A percentile compares a stretch with the other conserved stretches of the same genome.
Conservation (phyloP, 805 yeast species). For the Yarrowia yakushimensis region DNA sequence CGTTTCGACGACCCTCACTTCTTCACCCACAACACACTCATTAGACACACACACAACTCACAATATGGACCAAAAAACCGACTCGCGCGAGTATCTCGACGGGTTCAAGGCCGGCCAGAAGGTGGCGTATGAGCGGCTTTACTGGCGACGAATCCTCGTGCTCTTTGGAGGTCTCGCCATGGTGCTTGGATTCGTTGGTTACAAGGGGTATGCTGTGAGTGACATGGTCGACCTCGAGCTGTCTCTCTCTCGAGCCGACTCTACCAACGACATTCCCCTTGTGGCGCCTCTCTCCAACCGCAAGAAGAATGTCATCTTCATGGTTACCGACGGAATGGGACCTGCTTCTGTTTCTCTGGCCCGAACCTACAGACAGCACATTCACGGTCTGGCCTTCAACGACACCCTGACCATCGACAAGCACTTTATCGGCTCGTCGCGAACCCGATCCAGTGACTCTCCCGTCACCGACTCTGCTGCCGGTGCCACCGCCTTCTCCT, state of each 20-base stretch:
- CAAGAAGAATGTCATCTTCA: slow-evolving; percentile 75
- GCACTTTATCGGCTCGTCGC: slow-evolving; percentile 73
- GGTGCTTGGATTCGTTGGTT: slow-evolving; percentile 9
- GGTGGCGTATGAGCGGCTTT: slow-evolving; percentile 21
- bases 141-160: slow-evolving; percentile 22
- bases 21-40: neutral
- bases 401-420: slow-evolving; percentile 62
- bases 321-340: slow-evolving; percentile 96
- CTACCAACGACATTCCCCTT: neutral
- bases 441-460: slow-evolving; percentile 76
- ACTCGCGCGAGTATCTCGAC: slow-evolving; percentile 20
- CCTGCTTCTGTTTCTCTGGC: slow-evolving; percentile 82
- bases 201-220: neutral
- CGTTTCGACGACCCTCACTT: neutral
- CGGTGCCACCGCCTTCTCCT: slow-evolving; percentile 91
- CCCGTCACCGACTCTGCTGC: slow-evolving; percentile 94
- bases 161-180: slow-evolving; percentile 23
- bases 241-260: neutral
- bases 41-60: neutral
- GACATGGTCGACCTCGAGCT: neutral
- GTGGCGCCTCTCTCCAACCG: neutral
- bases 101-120: slow-evolving; percentile 25
- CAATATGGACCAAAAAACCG: slow-evolving; percentile 6
- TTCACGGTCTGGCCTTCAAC: slow-evolving; percentile 51
- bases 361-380: slow-evolving; percentile 65